These are phyloP conservation scores for Nitzschia inconspicua DNA, from an alignment of 108 stramenopile genomes.

Conservation along the genomic window DNA sequence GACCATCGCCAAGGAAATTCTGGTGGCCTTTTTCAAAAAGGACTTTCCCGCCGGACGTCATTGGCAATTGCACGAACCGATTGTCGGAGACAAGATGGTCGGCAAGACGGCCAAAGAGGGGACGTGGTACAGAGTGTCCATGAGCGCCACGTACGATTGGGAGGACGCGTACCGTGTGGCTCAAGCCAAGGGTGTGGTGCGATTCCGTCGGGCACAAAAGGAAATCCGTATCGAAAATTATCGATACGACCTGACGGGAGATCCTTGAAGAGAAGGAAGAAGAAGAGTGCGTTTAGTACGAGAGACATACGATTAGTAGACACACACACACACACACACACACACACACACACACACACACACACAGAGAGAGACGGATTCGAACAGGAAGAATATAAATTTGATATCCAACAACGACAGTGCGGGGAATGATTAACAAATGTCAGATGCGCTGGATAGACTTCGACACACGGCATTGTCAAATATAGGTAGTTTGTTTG, in stretches of 20 bases:
- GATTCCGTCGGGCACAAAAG: slow-evolving; percentile 5
- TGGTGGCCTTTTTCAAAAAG: slow-evolving; percentile 33
- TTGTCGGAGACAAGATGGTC: neutral
- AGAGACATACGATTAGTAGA: too few species aligned
- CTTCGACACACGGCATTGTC: too few species aligned
- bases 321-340: too few species aligned
- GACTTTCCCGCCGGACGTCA: slow-evolving; percentile 28
- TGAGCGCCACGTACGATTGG: slow-evolving; percentile 31
- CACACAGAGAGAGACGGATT: too few species aligned
- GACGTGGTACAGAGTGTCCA: slow-evolving; percentile 13
- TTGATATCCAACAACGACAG: too few species aligned
- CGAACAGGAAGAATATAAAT: too few species aligned
- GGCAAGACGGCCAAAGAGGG: neutral
- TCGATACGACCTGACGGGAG: slow-evolving; percentile 19
- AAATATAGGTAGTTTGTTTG: too few species aligned
- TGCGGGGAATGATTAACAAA: too few species aligned
- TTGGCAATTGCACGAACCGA: slow-evolving; percentile 35
- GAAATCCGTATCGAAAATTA: slow-evolving; percentile 34
- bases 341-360: too few species aligned
- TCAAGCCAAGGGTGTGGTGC: slow-evolving; percentile 22
- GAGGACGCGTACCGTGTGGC: slow-evolving; percentile 18
- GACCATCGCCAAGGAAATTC: slow-evolving; percentile 27
- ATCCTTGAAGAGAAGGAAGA: slow-evolving; percentile 9
- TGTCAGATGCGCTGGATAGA: too few species aligned
- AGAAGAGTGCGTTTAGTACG: too few species aligned